Conservation (phyloP, 1,284 basidiomycete species). For the Rhodotorula sp. region DNA sequence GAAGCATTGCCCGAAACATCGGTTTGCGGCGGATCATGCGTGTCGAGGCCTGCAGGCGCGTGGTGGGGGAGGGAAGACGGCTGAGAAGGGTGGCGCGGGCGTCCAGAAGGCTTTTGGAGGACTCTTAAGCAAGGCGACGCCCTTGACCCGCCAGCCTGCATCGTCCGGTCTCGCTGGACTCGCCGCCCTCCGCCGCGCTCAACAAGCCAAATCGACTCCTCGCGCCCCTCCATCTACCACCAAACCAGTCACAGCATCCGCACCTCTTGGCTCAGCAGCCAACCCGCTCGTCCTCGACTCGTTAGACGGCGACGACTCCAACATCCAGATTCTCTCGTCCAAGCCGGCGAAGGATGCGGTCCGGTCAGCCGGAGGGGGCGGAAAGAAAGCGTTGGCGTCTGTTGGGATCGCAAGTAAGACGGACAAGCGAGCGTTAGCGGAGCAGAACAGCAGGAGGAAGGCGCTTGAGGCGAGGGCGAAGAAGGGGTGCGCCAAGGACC, state of each 20-base stretch:
- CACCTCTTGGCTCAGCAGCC: neutral
- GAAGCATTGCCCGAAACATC: constrained; percentile 38
- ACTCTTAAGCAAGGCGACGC: neutral
- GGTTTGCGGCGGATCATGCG: constrained; percentile 32
- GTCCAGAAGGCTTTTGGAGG: constrained; percentile 8
- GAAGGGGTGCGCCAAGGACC: constrained; percentile 32
- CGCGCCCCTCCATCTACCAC: neutral
- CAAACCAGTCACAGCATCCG: neutral
- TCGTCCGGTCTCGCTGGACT: constrained; percentile 18
- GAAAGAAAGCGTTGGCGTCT: constrained; percentile 10
- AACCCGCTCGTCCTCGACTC: constrained; percentile 13
- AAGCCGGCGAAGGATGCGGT: neutral
- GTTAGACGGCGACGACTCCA: constrained; percentile 6
- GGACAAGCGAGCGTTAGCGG: constrained; percentile 31
- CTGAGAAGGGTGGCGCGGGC: neutral
- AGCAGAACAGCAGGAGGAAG: constrained; percentile 30
- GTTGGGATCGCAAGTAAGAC: constrained; percentile 11
- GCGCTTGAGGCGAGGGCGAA: constrained; percentile 40
- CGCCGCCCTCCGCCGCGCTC: constrained; percentile 29
- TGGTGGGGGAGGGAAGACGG: neutral
- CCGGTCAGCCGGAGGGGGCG: neutral
- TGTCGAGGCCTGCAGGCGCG: constrained; percentile 19
- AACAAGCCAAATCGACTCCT: constrained; percentile 6
- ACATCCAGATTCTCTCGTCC: constrained; percentile 15
- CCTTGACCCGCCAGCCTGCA: neutral